These are phyloP conservation scores for Penicillium canescens DNA, from an alignment of 495 filamentous ascomycete species.

Conservation along the genomic window DNA sequence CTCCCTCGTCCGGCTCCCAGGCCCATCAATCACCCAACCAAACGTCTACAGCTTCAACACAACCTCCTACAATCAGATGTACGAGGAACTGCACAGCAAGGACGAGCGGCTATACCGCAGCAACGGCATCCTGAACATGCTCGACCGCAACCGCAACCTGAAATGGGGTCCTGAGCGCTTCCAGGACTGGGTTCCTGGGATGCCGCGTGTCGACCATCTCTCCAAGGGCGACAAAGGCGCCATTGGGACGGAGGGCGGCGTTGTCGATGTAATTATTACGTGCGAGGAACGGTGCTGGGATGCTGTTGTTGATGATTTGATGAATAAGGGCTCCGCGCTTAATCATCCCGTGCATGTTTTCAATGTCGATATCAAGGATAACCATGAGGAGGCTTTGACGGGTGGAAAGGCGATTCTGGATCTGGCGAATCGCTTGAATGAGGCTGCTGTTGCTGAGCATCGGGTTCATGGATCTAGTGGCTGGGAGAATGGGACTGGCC, in stretches of 20 bases:
- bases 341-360: slow-evolving; percentile 95
- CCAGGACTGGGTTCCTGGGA: slow-evolving; percentile 94
- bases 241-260: slow-evolving; percentile 81
- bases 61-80: slow-evolving; percentile 89
- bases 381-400: slow-evolving; percentile 91
- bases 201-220: slow-evolving; percentile 67
- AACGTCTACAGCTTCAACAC: slow-evolving; percentile 98
- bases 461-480: slow-evolving; percentile 57
- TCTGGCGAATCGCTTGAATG: slow-evolving; percentile 81
- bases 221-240: slow-evolving; percentile 65
- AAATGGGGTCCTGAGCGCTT: slow-evolving; percentile 97
- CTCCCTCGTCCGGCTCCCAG: slow-evolving; percentile 89
- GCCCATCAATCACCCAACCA: slow-evolving; percentile 85
- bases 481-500: slow-evolving; percentile 69
- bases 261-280: slow-evolving; percentile 94
- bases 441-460: slow-evolving; percentile 76
- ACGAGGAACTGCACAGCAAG: slow-evolving; percentile 79
- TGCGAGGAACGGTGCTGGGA: slow-evolving; percentile 99
- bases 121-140: slow-evolving; percentile 94
- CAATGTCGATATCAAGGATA: slow-evolving; percentile 98
- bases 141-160: slow-evolving; percentile 85
- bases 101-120: slow-evolving; percentile 86
- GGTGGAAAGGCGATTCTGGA: slow-evolving; percentile 93
- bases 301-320: slow-evolving; percentile 91
- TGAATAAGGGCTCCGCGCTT: slow-evolving; percentile 75